Conservation (phyloP, 2,329 filamentous ascomycete genomes). For the Fusarium sp. region DNA sequence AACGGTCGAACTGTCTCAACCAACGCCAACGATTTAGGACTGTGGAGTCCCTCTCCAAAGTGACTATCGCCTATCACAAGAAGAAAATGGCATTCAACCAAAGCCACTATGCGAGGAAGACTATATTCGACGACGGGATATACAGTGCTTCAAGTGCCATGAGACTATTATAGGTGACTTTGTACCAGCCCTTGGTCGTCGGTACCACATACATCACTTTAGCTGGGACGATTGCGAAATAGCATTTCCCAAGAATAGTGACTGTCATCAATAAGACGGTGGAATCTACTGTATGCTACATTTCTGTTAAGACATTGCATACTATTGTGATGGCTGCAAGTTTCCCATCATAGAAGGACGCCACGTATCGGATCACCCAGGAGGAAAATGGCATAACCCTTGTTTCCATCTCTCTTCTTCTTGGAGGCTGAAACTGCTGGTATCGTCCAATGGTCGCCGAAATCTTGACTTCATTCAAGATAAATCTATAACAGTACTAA, state of each 20-base stretch:
- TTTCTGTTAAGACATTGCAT: fast-evolving
- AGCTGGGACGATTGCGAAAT: background rate
- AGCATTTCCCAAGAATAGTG: fast-evolving
- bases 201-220: fast-evolving
- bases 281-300: background rate
- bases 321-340: background rate
- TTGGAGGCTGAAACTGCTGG: fast-evolving
- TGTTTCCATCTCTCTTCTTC: fast-evolving
- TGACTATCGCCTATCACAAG: fast-evolving
- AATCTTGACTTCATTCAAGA: background rate
- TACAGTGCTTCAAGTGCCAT: background rate
- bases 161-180: fast-evolving
- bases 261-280: fast-evolving
- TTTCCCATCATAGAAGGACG: background rate
- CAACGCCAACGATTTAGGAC: background rate
- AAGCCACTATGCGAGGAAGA: fast-evolving
- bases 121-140: fast-evolving
- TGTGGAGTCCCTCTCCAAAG: fast-evolving
- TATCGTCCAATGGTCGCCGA: fast-evolving
- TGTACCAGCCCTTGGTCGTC: fast-evolving
- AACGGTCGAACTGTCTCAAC: too few relatives aligned
- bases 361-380: too few relatives aligned
- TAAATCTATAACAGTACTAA: fast-evolving
- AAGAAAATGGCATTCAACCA: fast-evolving
- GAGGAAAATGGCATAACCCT: background rate